These are phyloP conservation scores for Ballota nigra DNA, from an alignment of 257 asterid genomes.

Conservation along the genomic window DNA sequence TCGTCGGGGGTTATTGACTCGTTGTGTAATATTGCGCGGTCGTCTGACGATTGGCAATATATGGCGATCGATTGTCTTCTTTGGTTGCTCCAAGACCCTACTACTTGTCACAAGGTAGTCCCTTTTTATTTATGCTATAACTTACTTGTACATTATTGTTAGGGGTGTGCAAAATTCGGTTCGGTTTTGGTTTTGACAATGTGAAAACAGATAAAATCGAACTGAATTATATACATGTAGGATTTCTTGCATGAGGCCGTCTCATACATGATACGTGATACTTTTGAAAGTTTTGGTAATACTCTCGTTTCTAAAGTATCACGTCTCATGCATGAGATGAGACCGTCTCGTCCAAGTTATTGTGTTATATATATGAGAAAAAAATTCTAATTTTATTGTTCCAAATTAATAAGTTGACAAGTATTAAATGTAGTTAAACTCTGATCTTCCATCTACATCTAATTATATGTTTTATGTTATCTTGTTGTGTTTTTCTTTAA, in stretches of 20 bases:
- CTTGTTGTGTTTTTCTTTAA: background rate
- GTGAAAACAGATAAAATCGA: no score
- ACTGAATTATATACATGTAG: no score
- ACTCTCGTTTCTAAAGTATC: no score
- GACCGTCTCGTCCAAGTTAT: no score
- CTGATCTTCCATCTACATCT: background rate
- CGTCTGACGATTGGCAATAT: conserved; percentile 98
- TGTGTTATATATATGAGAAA: no score
- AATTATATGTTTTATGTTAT: no score
- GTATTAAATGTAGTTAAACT: background rate
- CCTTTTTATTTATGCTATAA: background rate
- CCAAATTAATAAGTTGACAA: background rate
- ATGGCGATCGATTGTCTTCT: conserved; percentile 98
- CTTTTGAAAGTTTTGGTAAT: no score
- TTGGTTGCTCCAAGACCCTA: conserved; percentile 94
- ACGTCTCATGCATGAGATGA: no score
- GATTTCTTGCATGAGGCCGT: no score
- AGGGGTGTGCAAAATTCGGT: background rate
- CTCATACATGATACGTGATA: no score
- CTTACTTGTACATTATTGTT: background rate
- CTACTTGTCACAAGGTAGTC: conserved; percentile 80
- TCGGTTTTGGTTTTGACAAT: background rate
- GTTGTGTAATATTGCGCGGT: conserved; percentile 84
- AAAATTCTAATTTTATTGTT: background rate
- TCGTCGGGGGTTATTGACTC: conserved; percentile 76